Conservation (phyloP, 768 basidiomycete genomes). For the Auricularia cornea region DNA sequence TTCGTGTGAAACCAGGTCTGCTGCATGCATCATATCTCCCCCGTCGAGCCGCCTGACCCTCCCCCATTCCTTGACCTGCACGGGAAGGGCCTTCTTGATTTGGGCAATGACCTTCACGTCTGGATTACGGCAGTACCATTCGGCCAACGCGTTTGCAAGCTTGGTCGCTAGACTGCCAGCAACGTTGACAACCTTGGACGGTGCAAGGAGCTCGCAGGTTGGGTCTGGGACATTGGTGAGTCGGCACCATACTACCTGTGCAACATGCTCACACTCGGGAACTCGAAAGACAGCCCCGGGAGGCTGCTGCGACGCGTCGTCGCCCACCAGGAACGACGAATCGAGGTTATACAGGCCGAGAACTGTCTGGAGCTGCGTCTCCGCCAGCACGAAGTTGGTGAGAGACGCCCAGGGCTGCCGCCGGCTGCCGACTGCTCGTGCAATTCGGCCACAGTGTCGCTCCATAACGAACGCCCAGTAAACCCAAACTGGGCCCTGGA, state of each 20-base stretch:
- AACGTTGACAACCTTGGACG: background rate
- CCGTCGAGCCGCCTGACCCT: slow-evolving; percentile 18
- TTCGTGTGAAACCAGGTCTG: background rate
- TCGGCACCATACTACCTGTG: too few species aligned
- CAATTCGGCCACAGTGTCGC: slow-evolving; percentile 16
- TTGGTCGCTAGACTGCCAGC: background rate
- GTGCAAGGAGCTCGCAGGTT: background rate
- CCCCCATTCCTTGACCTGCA: slow-evolving; percentile 10
- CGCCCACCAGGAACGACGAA: background rate
- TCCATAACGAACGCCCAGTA: slow-evolving; percentile 23
- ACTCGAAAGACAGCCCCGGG: background rate
- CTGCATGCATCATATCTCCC: slow-evolving; percentile 18
- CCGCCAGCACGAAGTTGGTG: slow-evolving; percentile 18
- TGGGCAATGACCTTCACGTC: background rate
- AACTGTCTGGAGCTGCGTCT: slow-evolving; percentile 21
- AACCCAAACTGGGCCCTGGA: slow-evolving; percentile 26
- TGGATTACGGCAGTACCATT: background rate
- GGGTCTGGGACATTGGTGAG: background rate
- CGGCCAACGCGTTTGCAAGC: background rate
- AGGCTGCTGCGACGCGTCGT: background rate
- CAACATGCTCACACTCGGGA: background rate
- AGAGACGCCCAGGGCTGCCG: slow-evolving; percentile 23
- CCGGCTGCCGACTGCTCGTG: slow-evolving; percentile 14
- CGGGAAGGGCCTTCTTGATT: background rate
- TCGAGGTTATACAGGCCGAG: slow-evolving; percentile 18